phyloP scores from a whole-genome alignment of 192 early-diverging fungal genomes.

The Rhizoclosmatium sp. region DNA sequence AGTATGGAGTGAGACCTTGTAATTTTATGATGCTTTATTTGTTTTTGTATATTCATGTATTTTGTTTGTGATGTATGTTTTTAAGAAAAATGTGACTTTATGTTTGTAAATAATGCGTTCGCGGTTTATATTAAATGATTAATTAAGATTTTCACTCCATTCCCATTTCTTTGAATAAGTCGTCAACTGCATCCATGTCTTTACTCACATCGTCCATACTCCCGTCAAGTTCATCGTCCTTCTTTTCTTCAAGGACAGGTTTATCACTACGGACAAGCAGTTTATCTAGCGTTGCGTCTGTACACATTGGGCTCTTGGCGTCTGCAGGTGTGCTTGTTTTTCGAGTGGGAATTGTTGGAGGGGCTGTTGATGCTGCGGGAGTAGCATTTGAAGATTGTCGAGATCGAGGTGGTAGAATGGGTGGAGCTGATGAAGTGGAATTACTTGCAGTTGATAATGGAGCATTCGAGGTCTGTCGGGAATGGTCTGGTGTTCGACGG shows the following conservation, averaged over 20 bases:
- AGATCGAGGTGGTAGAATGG: slow-evolving; percentile 22
- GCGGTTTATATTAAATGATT: no score
- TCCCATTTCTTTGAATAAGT: slow-evolving; percentile 30
- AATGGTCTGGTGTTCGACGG: background rate
- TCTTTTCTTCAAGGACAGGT: background rate
- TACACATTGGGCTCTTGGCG: slow-evolving; percentile 8
- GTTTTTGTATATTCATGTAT: no score
- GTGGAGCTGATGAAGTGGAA: slow-evolving; percentile 1
- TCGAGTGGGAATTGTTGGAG: background rate
- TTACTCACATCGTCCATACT: slow-evolving; percentile 16
- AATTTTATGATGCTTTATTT: no score
- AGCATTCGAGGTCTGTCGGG: background rate
- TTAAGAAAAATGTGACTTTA: no score
- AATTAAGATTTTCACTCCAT: background rate
- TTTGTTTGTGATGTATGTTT: no score
- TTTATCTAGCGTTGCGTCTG: background rate
- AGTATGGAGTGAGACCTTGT: background rate
- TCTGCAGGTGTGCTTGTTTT: background rate
- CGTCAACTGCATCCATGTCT: slow-evolving; percentile 26
- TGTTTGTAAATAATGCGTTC: no score
- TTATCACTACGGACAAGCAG: slow-evolving; percentile 14
- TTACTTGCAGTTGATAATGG: background rate
- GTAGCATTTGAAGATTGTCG: background rate
- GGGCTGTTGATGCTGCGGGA: background rate
- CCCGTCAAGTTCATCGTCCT: slow-evolving; percentile 4